Evolutionary conservation across 1,139 yeast genomes (phyloP), one percentile per base, ranked within the genome.

Genomic region (Hyphopichia fennica): DNA sequence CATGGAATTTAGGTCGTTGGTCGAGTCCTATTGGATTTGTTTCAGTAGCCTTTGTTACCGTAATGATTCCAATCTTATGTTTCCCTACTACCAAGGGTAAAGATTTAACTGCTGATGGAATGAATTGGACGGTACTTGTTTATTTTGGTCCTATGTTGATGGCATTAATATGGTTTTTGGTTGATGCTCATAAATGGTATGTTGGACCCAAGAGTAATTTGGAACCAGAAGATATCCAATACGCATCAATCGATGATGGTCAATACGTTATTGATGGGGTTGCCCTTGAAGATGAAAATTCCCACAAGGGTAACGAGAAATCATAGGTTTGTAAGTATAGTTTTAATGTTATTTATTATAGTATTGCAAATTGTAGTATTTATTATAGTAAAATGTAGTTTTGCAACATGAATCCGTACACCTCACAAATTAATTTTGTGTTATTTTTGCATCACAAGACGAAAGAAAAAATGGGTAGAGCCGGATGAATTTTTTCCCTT

Each of bases 121-220:
- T 84, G 90, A 84, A 84, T 62, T 84, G 88, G 87, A 85, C 90
- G 0, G 76, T 68, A 16, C 73, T 83, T 29, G 88, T 84, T 14
- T 84, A 76, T 59, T 82, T 81, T 54, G 89, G 87, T 2, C 81
- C 87, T 11, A 67, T 83, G 75, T 52, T 78, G 17, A 43, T 82
- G 28, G 77, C 81, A 2, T 52, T 72, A 18, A 51, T 69, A 1
- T 84, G 84, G 79, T 84, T 67, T 57, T 56, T 62, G 40, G 60
- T 75, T 10, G 81, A 79, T 51, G 90, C 89, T 23, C 80, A 72
- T 51, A 81, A 76, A 54, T 75, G 83, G 75, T 84, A 82, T 67
- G 62, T 65, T 40, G 91, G 91, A n/a, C 91, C 90, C 35, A 78
- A 71, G 60, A 72, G 81, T 51, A 81, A 81, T 57, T 62, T 79